Conservation (phyloP, 2,329 filamentous ascomycete species). For the Fusarium chaquense region DNA sequence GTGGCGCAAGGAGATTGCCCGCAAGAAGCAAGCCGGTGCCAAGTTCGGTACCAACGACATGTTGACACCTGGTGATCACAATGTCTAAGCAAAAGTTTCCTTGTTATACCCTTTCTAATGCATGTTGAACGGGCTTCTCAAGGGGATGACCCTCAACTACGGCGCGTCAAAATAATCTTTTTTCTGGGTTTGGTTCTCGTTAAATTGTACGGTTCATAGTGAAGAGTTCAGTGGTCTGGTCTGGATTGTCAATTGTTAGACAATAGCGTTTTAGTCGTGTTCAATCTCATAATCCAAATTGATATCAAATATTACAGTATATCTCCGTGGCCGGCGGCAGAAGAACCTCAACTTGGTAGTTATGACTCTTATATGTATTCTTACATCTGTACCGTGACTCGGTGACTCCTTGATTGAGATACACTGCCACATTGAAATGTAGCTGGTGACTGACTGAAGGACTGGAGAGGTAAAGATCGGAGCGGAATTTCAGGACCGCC, state of each 20-base stretch:
- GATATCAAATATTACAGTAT: background rate
- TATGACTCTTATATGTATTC: background rate
- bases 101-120: constrained; percentile 32
- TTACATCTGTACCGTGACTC: background rate
- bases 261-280: constrained; percentile 30
- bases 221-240: background rate
- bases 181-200: constrained; percentile 22
- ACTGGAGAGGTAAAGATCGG: constrained; percentile 40
- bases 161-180: constrained; percentile 45
- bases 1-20: constrained; percentile 45
- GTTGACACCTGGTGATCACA: constrained; percentile 39
- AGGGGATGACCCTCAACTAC: constrained; percentile 31
- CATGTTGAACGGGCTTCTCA: constrained; percentile 35
- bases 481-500: constrained; percentile 34
- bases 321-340: background rate
- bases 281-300: constrained; percentile 35
- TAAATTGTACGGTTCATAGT: constrained; percentile 28
- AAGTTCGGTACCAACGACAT: constrained; percentile 25
- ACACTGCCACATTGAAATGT: background rate
- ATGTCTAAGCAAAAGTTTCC: constrained; percentile 34
- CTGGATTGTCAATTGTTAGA: constrained; percentile 15
- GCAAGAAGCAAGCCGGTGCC: constrained; percentile 32
- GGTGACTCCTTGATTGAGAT: too few relatives aligned
- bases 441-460: background rate
- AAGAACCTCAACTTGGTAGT: background rate